Base-by-base conservation (phyloP, 2,329 filamentous ascomycete species). In the Colletotrichum camelliae region DNA sequence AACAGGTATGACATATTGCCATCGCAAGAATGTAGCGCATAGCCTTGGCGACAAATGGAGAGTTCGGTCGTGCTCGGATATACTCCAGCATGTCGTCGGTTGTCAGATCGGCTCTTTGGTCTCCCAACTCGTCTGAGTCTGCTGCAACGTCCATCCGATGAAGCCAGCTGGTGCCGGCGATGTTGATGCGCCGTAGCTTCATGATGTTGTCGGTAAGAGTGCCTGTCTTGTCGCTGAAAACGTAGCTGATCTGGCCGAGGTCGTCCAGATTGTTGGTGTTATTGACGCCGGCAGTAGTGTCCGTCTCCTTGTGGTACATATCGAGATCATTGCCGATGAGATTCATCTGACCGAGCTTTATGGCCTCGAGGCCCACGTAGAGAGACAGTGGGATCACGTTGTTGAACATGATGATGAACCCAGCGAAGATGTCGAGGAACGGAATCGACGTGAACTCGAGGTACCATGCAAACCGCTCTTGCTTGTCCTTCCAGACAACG, bases 251-350 rank as follows among this genome's bases (percentile, higher is more conserved):
- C 85, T 98, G 96, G 0, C 96, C 96, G 1, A 98, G 88, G 81
- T 98, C 96, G 82, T 98, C 96, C 74, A 98, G 93, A 81, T 98
- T 98, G 1, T 96, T 98, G 33, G 96, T 98, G 2, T 96, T 98
- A 79, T 96, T 95, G 78, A 96, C 96, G 79, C 95, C 93, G 80
- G 97, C 95, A 1, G 96, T 96, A 0, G 95, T 98, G 80, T 98
- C 91, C 5, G 94, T 93, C 60, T 91, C 91, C 74, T 93, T 91
- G 80, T 98, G 95, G 81, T 97, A 98, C 95, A 98, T 98, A 78
- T 96, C 94, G 70, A 96, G 85, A 81, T 98, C 96, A 27, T 86
- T 87, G 78, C 96, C 95, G 70, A 98, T 84, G 81, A 97, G 90
- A 71, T 96, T 88, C 89, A 98, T 93, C 81, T 92, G 91, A 8